Percentiles rank a stretch among this genome's conserved stretches.
phyloP scores from a whole-genome alignment of 2,329 filamentous ascomycete species.

The Colletotrichum noveboracense region DNA sequence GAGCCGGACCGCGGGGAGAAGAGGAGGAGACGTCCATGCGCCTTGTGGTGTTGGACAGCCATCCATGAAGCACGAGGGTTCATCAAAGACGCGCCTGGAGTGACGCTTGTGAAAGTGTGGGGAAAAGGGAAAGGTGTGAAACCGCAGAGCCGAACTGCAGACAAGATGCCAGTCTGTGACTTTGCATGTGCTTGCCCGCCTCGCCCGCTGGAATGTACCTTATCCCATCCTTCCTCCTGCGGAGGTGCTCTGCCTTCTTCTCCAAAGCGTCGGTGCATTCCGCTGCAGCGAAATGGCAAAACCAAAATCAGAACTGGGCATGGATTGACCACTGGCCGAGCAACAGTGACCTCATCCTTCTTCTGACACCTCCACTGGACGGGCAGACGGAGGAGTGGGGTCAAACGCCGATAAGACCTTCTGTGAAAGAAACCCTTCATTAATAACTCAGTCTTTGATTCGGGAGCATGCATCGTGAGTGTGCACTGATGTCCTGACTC shows the following conservation, averaged over 20 bases:
- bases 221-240: background rate
- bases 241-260: background rate
- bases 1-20: constrained; percentile 20
- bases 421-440: background rate
- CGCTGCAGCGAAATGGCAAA: background rate
- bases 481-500: background rate
- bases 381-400: background rate
- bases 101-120: constrained; percentile 34
- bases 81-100: background rate
- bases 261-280: background rate
- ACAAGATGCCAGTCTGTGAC: background rate
- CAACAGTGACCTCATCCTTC: background rate
- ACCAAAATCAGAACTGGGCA: background rate
- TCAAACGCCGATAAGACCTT: constrained; percentile 2
- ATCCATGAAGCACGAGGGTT: background rate
- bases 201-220: background rate
- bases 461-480: background rate
- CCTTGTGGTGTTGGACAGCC: constrained; percentile 9
- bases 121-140: constrained; percentile 20
- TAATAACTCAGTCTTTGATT: background rate
- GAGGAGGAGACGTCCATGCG: background rate
- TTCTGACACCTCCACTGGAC: background rate
- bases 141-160: background rate
- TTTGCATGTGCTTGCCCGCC: constrained; percentile 17
- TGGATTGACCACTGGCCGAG: background rate